These are phyloP conservation scores for Monilinia laxa DNA, from an alignment of 2,329 filamentous ascomycete species.

Conservation along the genomic window DNA sequence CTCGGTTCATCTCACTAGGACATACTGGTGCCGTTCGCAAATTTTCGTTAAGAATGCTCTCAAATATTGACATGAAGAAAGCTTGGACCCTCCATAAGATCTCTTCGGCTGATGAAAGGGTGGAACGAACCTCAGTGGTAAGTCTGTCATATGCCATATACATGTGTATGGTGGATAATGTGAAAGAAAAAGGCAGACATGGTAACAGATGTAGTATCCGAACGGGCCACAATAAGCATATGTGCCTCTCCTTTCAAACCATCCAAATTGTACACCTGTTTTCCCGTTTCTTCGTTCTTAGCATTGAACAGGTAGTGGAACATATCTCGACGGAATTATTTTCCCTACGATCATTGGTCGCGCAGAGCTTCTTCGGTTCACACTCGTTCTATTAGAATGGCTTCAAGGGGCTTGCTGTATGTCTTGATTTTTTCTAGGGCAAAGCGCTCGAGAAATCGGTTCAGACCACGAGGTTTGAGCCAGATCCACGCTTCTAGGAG, in stretches of 20 bases:
- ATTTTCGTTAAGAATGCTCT: conserved; percentile 2
- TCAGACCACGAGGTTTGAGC: conserved; percentile 10
- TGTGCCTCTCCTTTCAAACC: too few species aligned
- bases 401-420: neutral
- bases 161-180: too few species aligned
- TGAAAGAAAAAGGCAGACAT: too few species aligned
- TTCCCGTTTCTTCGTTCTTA: too few species aligned
- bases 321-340: too few species aligned
- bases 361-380: neutral
- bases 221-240: too few species aligned
- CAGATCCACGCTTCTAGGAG: neutral
- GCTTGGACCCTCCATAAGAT: neutral
- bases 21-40: neutral
- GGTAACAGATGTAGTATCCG: too few species aligned
- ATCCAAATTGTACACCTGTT: too few species aligned
- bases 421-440: neutral
- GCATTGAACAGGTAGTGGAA: too few species aligned
- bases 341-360: too few species aligned
- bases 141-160: neutral
- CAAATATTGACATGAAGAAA: neutral
- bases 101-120: neutral
- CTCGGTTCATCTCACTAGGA: conserved; percentile 20
- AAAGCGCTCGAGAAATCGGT: neutral
- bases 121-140: neutral
- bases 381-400: neutral